Evolutionary conservation across 345 rosid genomes (phyloP).

Genomic region (Bruguiera parviflora): DNA sequence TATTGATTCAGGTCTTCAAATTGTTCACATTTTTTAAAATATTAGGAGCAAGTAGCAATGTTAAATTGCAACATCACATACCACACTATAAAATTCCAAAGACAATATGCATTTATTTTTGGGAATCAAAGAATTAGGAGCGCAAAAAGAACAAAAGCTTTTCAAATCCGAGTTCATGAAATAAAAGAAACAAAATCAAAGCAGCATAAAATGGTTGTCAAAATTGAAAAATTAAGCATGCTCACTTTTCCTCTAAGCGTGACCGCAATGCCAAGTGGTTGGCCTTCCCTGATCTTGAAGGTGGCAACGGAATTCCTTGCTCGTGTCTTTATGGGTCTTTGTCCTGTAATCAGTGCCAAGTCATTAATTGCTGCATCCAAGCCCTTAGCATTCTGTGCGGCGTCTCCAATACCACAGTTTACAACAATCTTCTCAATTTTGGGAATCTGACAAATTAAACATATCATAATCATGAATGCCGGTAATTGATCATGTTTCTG

Average conservation of each 20-base stretch:
- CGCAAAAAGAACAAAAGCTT: too few species aligned
- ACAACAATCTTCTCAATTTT: slow-evolving; percentile 79
- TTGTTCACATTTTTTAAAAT: too few species aligned
- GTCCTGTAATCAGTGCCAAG: slow-evolving; percentile 77
- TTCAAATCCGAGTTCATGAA: too few species aligned
- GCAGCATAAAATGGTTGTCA: background rate
- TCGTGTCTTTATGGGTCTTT: slow-evolving; percentile 83
- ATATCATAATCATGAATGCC: too few species aligned
- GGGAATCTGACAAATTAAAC: slow-evolving; percentile 51
- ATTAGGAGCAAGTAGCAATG: too few species aligned
- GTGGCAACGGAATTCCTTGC: slow-evolving; percentile 77
- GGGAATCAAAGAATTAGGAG: too few species aligned
- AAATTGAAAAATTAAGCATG: slow-evolving; percentile 2
- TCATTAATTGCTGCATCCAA: slow-evolving; percentile 84
- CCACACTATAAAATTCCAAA: too few species aligned
- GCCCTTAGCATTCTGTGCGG: slow-evolving; percentile 88
- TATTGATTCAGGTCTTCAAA: too few species aligned
- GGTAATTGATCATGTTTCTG: too few species aligned
- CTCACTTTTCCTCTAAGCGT: slow-evolving; percentile 92
- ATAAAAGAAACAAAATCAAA: too few species aligned
- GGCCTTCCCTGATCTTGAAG: slow-evolving; percentile 92
- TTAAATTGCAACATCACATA: too few species aligned
- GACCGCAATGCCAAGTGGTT: slow-evolving; percentile 87
- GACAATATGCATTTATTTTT: too few species aligned
- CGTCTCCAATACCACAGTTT: slow-evolving; percentile 97